These are phyloP conservation scores for Aspergillus campestris DNA, from an alignment of 495 filamentous ascomycete species.

Conservation along the genomic window DNA sequence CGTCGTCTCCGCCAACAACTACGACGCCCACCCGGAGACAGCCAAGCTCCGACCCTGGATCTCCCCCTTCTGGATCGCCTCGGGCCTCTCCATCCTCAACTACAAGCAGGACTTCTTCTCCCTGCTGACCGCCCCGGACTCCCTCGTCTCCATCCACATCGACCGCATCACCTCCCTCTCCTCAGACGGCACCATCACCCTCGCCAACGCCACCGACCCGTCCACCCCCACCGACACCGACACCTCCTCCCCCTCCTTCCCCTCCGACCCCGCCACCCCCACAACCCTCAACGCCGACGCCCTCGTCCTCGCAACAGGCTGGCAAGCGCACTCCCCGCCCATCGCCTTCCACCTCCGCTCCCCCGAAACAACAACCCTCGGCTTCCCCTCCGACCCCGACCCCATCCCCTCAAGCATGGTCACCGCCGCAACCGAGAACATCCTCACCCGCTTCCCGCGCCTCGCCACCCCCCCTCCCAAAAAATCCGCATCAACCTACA, in stretches of 20 bases:
- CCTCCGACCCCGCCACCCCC: slow-evolving; percentile 14
- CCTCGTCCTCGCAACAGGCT: slow-evolving; percentile 63
- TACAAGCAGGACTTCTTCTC: slow-evolving; percentile 60
- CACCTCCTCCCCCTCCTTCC: slow-evolving; percentile 1
- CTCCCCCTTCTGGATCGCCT: slow-evolving; percentile 53
- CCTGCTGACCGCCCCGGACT: slow-evolving; percentile 44
- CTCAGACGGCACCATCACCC: slow-evolving; percentile 36
- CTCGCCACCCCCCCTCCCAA: slow-evolving; percentile 36
- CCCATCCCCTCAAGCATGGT: slow-evolving; percentile 19
- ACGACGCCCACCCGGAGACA: slow-evolving; percentile 52
- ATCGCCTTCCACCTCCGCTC: slow-evolving; percentile 54
- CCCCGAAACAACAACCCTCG: slow-evolving; percentile 25
- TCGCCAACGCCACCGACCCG: slow-evolving; percentile 43
- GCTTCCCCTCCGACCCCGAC: slow-evolving; percentile 29
- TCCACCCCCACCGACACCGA: neutral
- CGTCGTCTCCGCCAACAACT: slow-evolving; percentile 49
- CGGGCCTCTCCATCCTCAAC: slow-evolving; percentile 59
- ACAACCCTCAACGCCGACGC: slow-evolving; percentile 34
- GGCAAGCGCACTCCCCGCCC: slow-evolving; percentile 49
- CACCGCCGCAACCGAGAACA: slow-evolving; percentile 52
- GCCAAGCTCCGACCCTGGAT: slow-evolving; percentile 58
- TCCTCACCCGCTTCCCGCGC: slow-evolving; percentile 57
- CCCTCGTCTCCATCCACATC: slow-evolving; percentile 48
- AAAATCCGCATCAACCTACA: slow-evolving; percentile 18
- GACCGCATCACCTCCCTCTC: slow-evolving; percentile 50